phyloP scores from a whole-genome alignment of 2,329 filamentous ascomycete genomes.

The Fusarium avenaceum region DNA sequence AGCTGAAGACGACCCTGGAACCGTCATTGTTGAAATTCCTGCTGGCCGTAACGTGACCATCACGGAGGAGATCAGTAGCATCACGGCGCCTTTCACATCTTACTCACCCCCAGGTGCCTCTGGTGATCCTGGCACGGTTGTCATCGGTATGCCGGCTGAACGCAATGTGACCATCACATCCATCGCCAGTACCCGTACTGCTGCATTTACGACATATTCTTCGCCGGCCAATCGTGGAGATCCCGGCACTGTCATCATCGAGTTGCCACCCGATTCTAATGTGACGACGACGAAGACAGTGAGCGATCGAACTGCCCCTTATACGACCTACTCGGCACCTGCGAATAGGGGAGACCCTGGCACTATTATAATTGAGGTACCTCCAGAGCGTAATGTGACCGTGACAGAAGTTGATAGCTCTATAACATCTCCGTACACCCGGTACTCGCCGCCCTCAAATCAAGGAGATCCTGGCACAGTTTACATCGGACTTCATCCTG shows the following conservation, averaged over 20 bases:
- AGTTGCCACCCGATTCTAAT: slow-evolving; percentile 14
- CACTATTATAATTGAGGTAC: slow-evolving; percentile 24
- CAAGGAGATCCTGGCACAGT: slow-evolving; percentile 29
- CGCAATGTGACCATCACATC: slow-evolving; percentile 10
- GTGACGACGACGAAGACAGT: slow-evolving; percentile 15
- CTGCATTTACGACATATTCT: not conserved
- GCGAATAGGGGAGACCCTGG: slow-evolving; percentile 15
- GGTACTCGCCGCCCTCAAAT: slow-evolving; percentile 7
- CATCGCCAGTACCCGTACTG: not conserved
- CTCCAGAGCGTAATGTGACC: slow-evolving; percentile 25
- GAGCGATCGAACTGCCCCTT: slow-evolving; percentile 5
- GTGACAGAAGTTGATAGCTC: slow-evolving; percentile 23
- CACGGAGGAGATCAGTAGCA: slow-evolving; percentile 14
- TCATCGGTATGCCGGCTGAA: not conserved
- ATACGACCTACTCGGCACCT: slow-evolving; percentile 18
- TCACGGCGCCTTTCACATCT: slow-evolving; percentile 21
- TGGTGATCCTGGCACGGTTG: slow-evolving; percentile 23
- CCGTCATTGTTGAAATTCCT: slow-evolving; percentile 26
- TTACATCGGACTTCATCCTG: slow-evolving; percentile 18
- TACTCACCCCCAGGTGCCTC: slow-evolving; percentile 19
- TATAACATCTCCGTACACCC: slow-evolving; percentile 23
- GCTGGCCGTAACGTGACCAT: slow-evolving; percentile 32
- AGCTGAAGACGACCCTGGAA: slow-evolving; percentile 27
- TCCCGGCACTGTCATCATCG: slow-evolving; percentile 14
- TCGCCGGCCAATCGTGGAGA: slow-evolving; percentile 4